Percentiles rank a stretch among this genome's conserved stretches.
These are phyloP conservation scores for Pseudogymnoascus sp. DNA, from an alignment of 2,329 filamentous ascomycete species.

Conservation along the genomic window DNA sequence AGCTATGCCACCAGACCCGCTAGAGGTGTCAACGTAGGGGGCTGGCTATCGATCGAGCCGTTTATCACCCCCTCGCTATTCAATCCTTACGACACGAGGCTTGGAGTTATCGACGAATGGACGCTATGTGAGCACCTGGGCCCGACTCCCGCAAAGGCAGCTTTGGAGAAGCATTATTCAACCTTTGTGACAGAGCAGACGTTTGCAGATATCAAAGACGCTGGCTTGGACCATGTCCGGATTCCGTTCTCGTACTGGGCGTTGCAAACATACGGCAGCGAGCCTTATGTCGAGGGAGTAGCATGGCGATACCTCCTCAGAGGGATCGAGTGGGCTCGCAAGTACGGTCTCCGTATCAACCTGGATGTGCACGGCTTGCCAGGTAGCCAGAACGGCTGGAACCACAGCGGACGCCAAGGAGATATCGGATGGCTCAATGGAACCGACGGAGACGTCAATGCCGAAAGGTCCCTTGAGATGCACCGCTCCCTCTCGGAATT, in stretches of 20 bases:
- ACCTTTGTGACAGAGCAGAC: slow-evolving; percentile 78
- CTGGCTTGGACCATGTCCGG: slow-evolving; percentile 92
- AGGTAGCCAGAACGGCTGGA: slow-evolving; percentile 95
- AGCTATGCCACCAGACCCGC: slow-evolving; percentile 72
- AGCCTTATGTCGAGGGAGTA: slow-evolving; percentile 80
- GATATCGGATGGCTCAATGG: slow-evolving; percentile 83
- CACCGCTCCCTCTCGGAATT: slow-evolving; percentile 83
- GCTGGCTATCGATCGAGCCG: slow-evolving; percentile 89
- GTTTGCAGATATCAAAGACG: slow-evolving; percentile 74
- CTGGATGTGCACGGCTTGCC: slow-evolving; percentile 88
- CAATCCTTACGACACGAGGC: slow-evolving; percentile 34
- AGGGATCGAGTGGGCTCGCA: slow-evolving; percentile 86
- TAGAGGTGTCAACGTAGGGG: slow-evolving; percentile 84
- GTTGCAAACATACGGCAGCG: slow-evolving; percentile 71
- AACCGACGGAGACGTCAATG: slow-evolving; percentile 71
- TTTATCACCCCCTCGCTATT: slow-evolving; percentile 95
- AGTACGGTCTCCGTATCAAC: slow-evolving; percentile 86
- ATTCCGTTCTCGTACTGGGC: slow-evolving; percentile 97
- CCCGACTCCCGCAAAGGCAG: slow-evolving; percentile 49
- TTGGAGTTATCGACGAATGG: slow-evolving; percentile 79
- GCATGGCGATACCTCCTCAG: slow-evolving; percentile 91
- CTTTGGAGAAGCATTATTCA: slow-evolving; percentile 85
- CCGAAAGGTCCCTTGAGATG: slow-evolving; percentile 72
- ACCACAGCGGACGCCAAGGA: slow-evolving; percentile 82
- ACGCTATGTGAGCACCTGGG: slow-evolving; percentile 69